Conservation (phyloP, 2,329 filamentous ascomycete genomes). For the Fusarium beomiforme region DNA sequence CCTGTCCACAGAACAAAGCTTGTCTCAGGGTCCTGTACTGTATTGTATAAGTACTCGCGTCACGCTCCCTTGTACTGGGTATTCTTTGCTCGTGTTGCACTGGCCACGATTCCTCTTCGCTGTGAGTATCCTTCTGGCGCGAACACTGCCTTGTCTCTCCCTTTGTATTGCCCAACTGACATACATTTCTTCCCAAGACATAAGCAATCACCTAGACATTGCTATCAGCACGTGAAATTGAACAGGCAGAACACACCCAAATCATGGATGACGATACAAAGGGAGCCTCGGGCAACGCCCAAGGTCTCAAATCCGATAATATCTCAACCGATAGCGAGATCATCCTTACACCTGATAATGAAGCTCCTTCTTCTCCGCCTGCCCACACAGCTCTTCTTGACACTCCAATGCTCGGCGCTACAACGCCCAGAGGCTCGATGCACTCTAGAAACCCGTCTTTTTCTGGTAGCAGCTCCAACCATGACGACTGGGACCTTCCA, state of each 20-base stretch:
- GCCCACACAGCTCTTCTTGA: conserved; percentile 57
- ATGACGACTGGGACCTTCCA: conserved; percentile 90
- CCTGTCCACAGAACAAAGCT: conserved; percentile 2
- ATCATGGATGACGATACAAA: conserved; percentile 44
- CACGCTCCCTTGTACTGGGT: conserved; percentile 11
- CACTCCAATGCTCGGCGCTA: conserved; percentile 62
- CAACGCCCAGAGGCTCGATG: conserved; percentile 59
- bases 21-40: background rate
- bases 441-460: conserved; percentile 83
- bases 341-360: conserved; percentile 54
- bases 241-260: background rate
- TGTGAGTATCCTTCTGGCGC: conserved; percentile 1
- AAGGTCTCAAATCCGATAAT: conserved; percentile 37
- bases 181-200: background rate
- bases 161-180: background rate
- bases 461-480: conserved; percentile 85
- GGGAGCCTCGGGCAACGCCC: conserved; percentile 20
- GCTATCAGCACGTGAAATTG: conserved; percentile 2
- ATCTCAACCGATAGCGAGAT: conserved; percentile 50
- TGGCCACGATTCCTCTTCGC: background rate
- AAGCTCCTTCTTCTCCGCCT: conserved; percentile 52
- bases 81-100: background rate
- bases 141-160: background rate
- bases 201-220: background rate
- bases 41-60: conserved; percentile 27